Conservation (phyloP, 2,329 filamentous ascomycete genomes). For the Lecanicillium sp. region DNA sequence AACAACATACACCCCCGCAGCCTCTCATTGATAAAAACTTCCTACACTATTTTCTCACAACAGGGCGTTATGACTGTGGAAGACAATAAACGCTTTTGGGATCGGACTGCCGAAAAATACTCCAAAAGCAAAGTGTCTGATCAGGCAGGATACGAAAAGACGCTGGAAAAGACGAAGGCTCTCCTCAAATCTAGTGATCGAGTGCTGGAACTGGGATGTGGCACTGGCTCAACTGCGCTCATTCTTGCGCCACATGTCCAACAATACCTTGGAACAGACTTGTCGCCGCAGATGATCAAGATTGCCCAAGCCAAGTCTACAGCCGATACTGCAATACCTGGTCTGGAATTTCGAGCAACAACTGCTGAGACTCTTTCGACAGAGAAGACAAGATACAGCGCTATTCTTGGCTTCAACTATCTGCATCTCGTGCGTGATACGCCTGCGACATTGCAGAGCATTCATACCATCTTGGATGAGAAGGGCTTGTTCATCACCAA, state of each 20-base stretch:
- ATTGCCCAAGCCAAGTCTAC: slow-evolving; percentile 5
- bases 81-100: slow-evolving; percentile 10
- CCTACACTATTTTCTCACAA: background rate
- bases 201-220: slow-evolving; percentile 13
- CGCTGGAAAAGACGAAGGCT: slow-evolving; percentile 6
- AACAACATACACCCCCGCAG: too few species aligned
- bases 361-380: slow-evolving; percentile 8
- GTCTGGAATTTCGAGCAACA: slow-evolving; percentile 8
- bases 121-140: slow-evolving; percentile 10
- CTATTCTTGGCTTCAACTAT: slow-evolving; percentile 13
- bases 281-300: slow-evolving; percentile 10
- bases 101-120: slow-evolving; percentile 8
- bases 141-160: slow-evolving; percentile 11
- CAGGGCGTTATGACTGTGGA: slow-evolving; percentile 2
- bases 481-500: slow-evolving; percentile 12
- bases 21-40: too few species aligned
- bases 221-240: slow-evolving; percentile 12
- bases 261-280: slow-evolving; percentile 11
- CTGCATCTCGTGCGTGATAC: slow-evolving; percentile 12
- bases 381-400: slow-evolving; percentile 6
- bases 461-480: slow-evolving; percentile 7
- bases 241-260: slow-evolving; percentile 7
- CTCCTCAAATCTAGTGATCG: slow-evolving; percentile 8
- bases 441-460: slow-evolving; percentile 5
- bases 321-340: background rate